These are phyloP conservation scores for Cordyceps militaris DNA, from an alignment of 2,329 filamentous ascomycete genomes.

Conservation along the genomic window DNA sequence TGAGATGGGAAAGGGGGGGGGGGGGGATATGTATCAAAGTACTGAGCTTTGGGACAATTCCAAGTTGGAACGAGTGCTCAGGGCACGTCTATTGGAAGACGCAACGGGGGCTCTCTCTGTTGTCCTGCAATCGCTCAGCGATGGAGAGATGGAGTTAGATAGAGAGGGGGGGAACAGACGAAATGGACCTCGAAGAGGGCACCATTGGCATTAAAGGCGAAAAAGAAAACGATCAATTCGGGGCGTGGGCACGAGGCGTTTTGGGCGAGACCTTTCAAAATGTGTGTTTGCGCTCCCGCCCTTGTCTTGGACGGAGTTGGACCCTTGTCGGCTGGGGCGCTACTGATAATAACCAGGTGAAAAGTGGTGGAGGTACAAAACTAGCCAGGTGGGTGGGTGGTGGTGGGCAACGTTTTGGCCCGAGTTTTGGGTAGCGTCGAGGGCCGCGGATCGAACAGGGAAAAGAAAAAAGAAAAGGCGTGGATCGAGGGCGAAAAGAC, in stretches of 20 bases:
- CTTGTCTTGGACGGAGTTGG: background rate
- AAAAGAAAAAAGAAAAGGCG: background rate
- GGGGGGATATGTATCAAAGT: background rate
- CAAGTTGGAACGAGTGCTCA: background rate
- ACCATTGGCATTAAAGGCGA: background rate
- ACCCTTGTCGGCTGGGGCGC: background rate
- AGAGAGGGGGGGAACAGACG: background rate
- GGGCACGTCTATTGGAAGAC: background rate
- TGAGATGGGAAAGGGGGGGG: no score
- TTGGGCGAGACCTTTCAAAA: background rate
- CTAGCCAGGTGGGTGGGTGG: background rate
- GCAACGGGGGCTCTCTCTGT: background rate
- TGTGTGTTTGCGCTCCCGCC: background rate
- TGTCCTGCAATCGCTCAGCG: background rate
- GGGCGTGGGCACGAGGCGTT: background rate
- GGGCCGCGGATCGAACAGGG: background rate
- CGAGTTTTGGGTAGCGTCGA: background rate
- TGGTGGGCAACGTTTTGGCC: background rate
- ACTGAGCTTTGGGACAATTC: no score
- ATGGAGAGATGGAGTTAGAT: background rate
- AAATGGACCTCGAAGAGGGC: background rate
- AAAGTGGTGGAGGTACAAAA: background rate
- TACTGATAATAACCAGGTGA: background rate
- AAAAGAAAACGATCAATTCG: background rate
- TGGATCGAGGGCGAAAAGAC: background rate